phyloP scores from a whole-genome alignment of 2,329 filamentous ascomycete species.

The Aspergillus ochraceoroseus region DNA sequence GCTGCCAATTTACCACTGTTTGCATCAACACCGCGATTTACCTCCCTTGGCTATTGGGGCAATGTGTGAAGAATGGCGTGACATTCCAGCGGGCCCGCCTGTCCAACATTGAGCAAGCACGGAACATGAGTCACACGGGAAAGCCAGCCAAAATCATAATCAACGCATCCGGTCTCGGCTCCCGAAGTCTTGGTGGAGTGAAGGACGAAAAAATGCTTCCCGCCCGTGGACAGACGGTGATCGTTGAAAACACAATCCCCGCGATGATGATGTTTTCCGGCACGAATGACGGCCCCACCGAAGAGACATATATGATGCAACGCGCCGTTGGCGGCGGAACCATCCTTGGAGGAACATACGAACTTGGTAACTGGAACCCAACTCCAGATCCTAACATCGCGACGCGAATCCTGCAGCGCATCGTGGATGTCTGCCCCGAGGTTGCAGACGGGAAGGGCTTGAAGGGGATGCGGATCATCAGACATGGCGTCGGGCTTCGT shows the following conservation, averaged over 20 bases:
- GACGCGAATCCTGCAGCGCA: conserved; percentile 72
- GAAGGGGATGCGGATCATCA: too few relatives aligned
- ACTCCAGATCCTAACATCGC: conserved; percentile 71
- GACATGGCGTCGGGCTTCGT: too few relatives aligned
- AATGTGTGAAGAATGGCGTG: too few relatives aligned
- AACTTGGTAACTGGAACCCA: conserved; percentile 70
- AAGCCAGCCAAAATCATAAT: too few relatives aligned
- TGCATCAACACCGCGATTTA: too few relatives aligned
- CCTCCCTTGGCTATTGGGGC: too few relatives aligned
- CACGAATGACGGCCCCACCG: conserved; percentile 64
- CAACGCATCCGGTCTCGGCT: conserved; percentile 75
- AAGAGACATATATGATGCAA: conserved; percentile 74
- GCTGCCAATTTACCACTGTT: too few relatives aligned
- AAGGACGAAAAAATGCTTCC: conserved; percentile 67
- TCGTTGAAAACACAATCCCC: conserved; percentile 70
- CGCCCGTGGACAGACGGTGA: conserved; percentile 71
- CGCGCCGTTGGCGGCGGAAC: conserved; percentile 71
- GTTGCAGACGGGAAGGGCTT: too few relatives aligned
- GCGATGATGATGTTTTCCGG: conserved; percentile 66
- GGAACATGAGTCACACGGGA: too few relatives aligned
- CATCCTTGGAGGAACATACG: conserved; percentile 76
- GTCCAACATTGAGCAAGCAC: too few relatives aligned
- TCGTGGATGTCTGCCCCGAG: conserved; percentile 30
- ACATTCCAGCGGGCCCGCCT: too few relatives aligned
- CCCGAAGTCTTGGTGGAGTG: conserved; percentile 71